Evolutionary conservation across 1,139 yeast species (phyloP).

Genomic region (Lodderomyces oxycetoniae): DNA sequence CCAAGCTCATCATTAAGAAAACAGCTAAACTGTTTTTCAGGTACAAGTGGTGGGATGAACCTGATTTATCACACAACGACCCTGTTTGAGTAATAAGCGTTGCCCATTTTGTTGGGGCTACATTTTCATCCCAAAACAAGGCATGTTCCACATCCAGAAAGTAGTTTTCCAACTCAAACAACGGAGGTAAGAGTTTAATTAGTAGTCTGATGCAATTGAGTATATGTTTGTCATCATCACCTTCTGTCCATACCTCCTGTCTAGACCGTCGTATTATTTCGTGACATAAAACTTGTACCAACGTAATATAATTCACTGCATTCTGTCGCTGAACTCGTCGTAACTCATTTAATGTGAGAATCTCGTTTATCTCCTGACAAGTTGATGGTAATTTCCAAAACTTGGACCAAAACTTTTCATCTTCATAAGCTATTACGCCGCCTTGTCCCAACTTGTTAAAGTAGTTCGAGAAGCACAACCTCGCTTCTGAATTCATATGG

Average conservation of each 20-base stretch:
- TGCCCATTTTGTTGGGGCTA: neutral
- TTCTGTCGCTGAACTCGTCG: constrained; percentile 57
- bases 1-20: constrained; percentile 39
- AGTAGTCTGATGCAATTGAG: constrained; percentile 64
- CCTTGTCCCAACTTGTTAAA: constrained; percentile 62
- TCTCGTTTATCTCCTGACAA: constrained; percentile 50
- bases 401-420: constrained; percentile 46
- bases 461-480: constrained; percentile 54
- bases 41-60: constrained; percentile 1
- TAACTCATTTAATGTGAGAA: constrained; percentile 55
- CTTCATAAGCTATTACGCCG: constrained; percentile 35
- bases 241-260: constrained; percentile 1
- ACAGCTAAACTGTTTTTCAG: constrained; percentile 38
- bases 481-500: constrained; percentile 72
- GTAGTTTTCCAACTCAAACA: constrained; percentile 49
- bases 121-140: constrained; percentile 27
- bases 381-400: constrained; percentile 29
- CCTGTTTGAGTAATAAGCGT: constrained; percentile 8
- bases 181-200: constrained; percentile 61
- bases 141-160: constrained; percentile 34
- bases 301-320: constrained; percentile 47
- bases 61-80: neutral
- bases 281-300: constrained; percentile 41
- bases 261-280: constrained; percentile 22
- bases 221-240: constrained; percentile 10